Percentiles rank a stretch among this genome's conserved stretches.
Conservation (phyloP, 2,329 filamentous ascomycete species). For the Stachybotrys chartarum region DNA sequence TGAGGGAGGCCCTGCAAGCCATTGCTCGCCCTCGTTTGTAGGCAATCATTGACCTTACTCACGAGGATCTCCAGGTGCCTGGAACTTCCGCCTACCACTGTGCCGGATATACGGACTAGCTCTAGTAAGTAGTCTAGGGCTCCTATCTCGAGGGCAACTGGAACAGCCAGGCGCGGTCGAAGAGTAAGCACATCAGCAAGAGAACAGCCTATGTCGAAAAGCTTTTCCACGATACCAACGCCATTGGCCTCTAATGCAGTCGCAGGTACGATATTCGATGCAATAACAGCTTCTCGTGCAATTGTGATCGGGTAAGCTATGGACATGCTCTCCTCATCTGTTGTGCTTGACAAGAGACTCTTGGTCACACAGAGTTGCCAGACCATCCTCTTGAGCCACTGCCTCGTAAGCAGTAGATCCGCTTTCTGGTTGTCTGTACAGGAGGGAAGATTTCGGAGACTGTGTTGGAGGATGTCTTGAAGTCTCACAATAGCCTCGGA, state of each 20-base stretch:
- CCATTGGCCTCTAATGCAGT: conserved; percentile 24
- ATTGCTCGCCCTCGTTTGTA: no score
- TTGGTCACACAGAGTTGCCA: conserved; percentile 19
- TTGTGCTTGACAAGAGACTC: conserved; percentile 5
- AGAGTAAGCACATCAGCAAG: conserved; percentile 14
- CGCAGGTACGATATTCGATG: conserved; percentile 11
- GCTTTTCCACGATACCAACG: conserved; percentile 23
- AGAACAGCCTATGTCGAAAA: conserved; percentile 24
- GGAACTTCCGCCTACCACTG: conserved; percentile 3
- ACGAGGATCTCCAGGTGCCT: conserved; percentile 7
- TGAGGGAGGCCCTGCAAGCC: no score
- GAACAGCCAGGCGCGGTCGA: background rate
- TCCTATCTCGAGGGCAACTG: conserved; percentile 5
- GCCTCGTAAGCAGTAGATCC: conserved; percentile 14
- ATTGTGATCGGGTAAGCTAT: conserved; percentile 16
- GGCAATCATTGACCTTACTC: conserved; percentile 5
- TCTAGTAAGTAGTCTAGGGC: conserved; percentile 7
- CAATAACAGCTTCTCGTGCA: conserved; percentile 15
- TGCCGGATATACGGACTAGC: conserved; percentile 5
- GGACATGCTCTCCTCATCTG: conserved; percentile 15
- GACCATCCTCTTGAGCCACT: conserved; percentile 19
- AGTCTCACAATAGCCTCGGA: conserved; percentile 5
- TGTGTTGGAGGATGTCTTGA: conserved; percentile 6
- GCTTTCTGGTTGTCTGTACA: conserved; percentile 13
- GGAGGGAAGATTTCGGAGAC: conserved; percentile 4